These are phyloP conservation scores for Coleophoma cylindrospora DNA, from an alignment of 2,329 filamentous ascomycete species.

Conservation along the genomic window DNA sequence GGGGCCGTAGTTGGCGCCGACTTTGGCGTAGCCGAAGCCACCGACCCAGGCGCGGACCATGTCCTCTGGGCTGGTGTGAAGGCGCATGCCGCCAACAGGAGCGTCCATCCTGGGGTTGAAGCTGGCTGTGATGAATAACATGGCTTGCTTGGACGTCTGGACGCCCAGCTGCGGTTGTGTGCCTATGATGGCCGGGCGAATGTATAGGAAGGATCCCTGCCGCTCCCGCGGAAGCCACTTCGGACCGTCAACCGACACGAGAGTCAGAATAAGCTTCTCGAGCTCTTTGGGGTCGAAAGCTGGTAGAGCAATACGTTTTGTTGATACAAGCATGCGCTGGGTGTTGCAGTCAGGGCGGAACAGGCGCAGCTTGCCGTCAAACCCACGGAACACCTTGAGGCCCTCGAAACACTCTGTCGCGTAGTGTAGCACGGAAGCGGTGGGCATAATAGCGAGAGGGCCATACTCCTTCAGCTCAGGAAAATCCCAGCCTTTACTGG, in stretches of 20 bases:
- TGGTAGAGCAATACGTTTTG: conserved; percentile 64
- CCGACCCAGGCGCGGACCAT: conserved; percentile 58
- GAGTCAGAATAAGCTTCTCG: conserved; percentile 62
- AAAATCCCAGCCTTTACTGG: conserved; percentile 47
- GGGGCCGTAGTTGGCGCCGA: conserved; percentile 61
- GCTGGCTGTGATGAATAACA: conserved; percentile 49
- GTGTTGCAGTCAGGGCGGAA: conserved; percentile 53
- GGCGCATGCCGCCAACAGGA: conserved; percentile 36
- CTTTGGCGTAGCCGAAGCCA: conserved; percentile 57
- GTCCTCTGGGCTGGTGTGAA: conserved; percentile 48
- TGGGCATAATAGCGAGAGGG: conserved; percentile 53
- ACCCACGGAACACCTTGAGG: conserved; percentile 58
- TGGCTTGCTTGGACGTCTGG: conserved; percentile 50
- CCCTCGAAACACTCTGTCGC: conserved; percentile 65
- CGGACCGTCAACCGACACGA: conserved; percentile 56
- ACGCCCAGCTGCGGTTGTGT: conserved; percentile 50
- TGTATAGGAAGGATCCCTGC: conserved; percentile 48
- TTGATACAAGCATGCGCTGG: conserved; percentile 51
- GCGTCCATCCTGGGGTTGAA: conserved; percentile 12
- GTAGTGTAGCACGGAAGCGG: conserved; percentile 56
- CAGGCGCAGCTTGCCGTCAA: conserved; percentile 50
- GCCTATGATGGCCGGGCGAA: conserved; percentile 54
- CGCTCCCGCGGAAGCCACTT: conserved; percentile 49
- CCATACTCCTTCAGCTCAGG: conserved; percentile 54
- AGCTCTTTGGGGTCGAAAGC: conserved; percentile 63